phyloP scores from a whole-genome alignment of 2,329 filamentous ascomycete genomes.

The Dactylella cylindrospora region DNA sequence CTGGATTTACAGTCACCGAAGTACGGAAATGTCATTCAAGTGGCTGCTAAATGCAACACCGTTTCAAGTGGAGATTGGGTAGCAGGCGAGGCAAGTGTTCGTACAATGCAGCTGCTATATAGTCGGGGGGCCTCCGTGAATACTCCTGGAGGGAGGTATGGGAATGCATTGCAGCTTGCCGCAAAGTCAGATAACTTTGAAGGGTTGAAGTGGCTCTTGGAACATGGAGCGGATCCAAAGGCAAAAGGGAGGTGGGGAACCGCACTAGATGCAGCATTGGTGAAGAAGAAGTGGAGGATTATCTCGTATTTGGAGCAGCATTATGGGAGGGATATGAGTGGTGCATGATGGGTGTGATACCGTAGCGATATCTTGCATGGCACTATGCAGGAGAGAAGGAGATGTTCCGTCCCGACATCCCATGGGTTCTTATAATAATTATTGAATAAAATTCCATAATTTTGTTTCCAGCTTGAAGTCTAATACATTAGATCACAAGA shows the following conservation, averaged over 20 bases:
- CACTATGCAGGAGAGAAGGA: no score
- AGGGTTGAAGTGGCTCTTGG: conserved; percentile 14
- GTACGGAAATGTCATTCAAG: conserved; percentile 26
- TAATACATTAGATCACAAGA: no score
- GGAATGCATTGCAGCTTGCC: conserved; percentile 21
- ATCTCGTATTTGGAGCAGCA: conserved; percentile 32
- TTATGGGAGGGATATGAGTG: conserved; percentile 9
- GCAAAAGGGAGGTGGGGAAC: conserved; percentile 12
- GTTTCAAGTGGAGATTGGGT: conserved; percentile 4
- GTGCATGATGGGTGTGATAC: no score
- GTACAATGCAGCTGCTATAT: conserved; percentile 14
- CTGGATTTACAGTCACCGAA: conserved; percentile 7
- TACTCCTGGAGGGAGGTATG: conserved; percentile 1
- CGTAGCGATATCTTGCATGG: no score
- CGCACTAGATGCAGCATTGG: conserved; percentile 6
- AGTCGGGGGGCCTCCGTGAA: conserved; percentile 17
- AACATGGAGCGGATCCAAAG: conserved; percentile 15
- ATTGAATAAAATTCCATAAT: no score
- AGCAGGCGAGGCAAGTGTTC: conserved; percentile 8
- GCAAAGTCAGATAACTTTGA: conserved; percentile 19
- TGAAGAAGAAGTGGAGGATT: conserved; percentile 19
- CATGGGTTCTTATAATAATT: no score
- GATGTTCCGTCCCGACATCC: no score
- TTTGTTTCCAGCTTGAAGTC: no score
- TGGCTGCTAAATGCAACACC: conserved; percentile 8